Evolutionary conservation across 73 alveolate species (phyloP), one percentile per base, ranked within the genome.

Genomic region (Blepharisma japonicum): DNA sequence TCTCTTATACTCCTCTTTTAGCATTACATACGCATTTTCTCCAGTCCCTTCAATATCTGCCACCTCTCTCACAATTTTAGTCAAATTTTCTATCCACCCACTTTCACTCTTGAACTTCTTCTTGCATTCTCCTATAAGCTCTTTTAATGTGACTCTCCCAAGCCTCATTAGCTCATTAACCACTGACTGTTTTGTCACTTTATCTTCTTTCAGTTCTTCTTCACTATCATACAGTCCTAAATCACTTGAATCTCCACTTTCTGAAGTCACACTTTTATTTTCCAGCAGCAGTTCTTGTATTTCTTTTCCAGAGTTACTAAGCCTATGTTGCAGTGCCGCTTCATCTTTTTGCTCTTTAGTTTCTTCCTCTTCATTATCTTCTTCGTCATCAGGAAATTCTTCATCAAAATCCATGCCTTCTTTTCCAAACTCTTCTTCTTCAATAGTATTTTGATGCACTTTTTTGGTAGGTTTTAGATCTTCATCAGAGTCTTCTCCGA

Each of bases 341-440:
- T 61, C 74, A 14, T 61, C 74, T 20, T n/a, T 8, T 61, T 61
- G n/a, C 46, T 61, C 74, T 32, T 32, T 32, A 3, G 42, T 32
- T 14, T 61, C 74, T 14, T 61, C 47, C n/a, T 53, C 67, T 14
- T 14, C 18, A 4, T 14, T 25, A 2, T 61, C 74, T 53, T 53
- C 67, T 61, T 61, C 74, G 5, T 61, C 74, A 61, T 61, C 74
- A 61, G 74, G 6, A 61, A 61, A 61, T 25, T 61, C 74, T 9
- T 61, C 74, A 61, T 25, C 47, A 39, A 61, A 61, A 61, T 61
- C 74, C 46, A 61, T 61, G n/a, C 74, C 74, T 61, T 61, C 74
- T 61, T 25, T 25, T 61, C 49, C 74, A 61, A 14, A 20, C 14
- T 61, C 74, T 8, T 25, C 47, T 18, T 61, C 47, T 9, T 20